Evolutionary conservation across 805 yeast genomes (phyloP).

Genomic region (Kodamaea leandrae): DNA sequence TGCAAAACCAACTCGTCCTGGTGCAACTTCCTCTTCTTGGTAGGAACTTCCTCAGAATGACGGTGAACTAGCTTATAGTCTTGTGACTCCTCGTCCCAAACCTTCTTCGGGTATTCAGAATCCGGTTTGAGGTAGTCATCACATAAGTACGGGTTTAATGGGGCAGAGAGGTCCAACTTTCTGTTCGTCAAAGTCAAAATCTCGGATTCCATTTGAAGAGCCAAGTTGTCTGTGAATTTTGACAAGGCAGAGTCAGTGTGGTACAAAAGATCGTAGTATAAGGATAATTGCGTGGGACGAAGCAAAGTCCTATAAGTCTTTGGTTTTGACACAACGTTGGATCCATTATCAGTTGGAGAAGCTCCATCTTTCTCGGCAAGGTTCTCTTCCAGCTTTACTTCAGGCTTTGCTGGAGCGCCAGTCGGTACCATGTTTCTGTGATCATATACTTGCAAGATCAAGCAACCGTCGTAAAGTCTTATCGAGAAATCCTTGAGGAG

Average conservation of each 20-base stretch:
- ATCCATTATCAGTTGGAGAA: background rate
- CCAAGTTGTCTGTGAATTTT: conserved; percentile 72
- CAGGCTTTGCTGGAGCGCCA: background rate
- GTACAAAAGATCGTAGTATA: conserved; percentile 80
- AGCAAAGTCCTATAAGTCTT: conserved; percentile 74
- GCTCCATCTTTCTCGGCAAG: conserved; percentile 6
- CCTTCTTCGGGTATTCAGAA: conserved; percentile 45
- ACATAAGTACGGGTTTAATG: conserved; percentile 61
- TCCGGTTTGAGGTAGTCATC: conserved; percentile 51
- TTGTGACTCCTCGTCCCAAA: conserved; percentile 35
- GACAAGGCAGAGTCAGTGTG: conserved; percentile 77
- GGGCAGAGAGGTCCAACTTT: conserved; percentile 70
- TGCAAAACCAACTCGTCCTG: conserved; percentile 50
- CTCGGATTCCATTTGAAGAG: conserved; percentile 85
- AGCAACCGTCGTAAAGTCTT: conserved; percentile 83
- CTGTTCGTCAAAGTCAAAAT: conserved; percentile 75
- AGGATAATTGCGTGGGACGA: conserved; percentile 74
- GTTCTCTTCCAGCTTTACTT: conserved; percentile 3
- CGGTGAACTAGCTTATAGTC: conserved; percentile 28
- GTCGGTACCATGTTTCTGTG: conserved; percentile 54
- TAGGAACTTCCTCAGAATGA: conserved; percentile 35
- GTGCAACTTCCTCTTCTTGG: conserved; percentile 35
- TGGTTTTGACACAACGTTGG: conserved; percentile 44
- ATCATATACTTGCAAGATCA: conserved; percentile 82
- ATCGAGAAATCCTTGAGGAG: conserved; percentile 84